These are phyloP conservation scores for Salix brachista DNA, from an alignment of 345 rosid species.

Conservation along the genomic window DNA sequence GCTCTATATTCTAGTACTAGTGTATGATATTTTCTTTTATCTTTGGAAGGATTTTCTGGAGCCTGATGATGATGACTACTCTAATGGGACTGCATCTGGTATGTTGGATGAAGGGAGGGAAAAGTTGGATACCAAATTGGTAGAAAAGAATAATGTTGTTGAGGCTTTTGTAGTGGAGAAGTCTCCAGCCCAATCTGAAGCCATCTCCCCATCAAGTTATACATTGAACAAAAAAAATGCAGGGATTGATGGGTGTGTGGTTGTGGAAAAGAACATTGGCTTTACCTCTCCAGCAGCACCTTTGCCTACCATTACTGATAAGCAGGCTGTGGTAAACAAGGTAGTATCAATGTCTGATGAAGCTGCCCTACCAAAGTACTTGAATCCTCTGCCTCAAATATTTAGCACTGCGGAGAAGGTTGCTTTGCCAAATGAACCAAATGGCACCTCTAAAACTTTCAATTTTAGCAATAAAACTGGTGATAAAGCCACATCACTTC, in stretches of 20 bases:
- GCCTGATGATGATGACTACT: slow-evolving; percentile 55
- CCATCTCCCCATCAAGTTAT: slow-evolving; percentile 21
- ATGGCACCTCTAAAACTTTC: slow-evolving; percentile 16
- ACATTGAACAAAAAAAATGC: slow-evolving; percentile 32
- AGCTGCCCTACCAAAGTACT: slow-evolving; percentile 17
- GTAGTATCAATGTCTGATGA: slow-evolving; percentile 28
- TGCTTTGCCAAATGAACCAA: slow-evolving; percentile 32
- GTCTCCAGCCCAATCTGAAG: slow-evolving; percentile 34
- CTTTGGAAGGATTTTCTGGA: slow-evolving; percentile 63
- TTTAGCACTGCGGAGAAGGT: slow-evolving; percentile 29
- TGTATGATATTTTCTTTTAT: not conserved
- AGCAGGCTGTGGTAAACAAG: slow-evolving; percentile 25
- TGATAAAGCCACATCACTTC: slow-evolving; percentile 21
- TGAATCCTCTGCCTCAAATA: slow-evolving; percentile 20
- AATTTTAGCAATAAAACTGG: slow-evolving; percentile 18
- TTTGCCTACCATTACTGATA: slow-evolving; percentile 31
- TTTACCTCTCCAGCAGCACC: slow-evolving; percentile 25
- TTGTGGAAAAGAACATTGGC: slow-evolving; percentile 32
- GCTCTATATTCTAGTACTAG: too few relatives aligned
- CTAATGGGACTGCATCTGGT: slow-evolving; percentile 28
- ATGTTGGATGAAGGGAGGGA: slow-evolving; percentile 28
- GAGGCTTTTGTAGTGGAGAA: slow-evolving; percentile 30
- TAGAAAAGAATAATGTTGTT: slow-evolving; percentile 33
- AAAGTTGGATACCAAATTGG: slow-evolving; percentile 25
- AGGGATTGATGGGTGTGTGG: slow-evolving; percentile 31